A percentile compares a stretch with the other conserved stretches of the same genome.
These are phyloP conservation scores for Crithidia fasciculata DNA, from an alignment of 208 protist genomes.

Conservation along the genomic window DNA sequence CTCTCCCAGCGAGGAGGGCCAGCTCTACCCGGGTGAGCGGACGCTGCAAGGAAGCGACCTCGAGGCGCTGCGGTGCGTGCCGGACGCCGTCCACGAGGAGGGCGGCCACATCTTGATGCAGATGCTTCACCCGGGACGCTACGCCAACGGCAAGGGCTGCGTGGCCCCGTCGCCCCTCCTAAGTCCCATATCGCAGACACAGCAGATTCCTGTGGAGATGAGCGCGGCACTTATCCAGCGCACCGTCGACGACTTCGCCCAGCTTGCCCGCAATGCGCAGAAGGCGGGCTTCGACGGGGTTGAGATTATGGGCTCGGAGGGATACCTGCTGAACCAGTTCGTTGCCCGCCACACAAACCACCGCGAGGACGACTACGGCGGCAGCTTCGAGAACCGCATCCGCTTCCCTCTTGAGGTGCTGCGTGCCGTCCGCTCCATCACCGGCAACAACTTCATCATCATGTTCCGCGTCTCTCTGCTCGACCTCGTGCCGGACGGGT, in stretches of 20 bases:
- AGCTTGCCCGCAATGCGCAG: constrained; percentile 86
- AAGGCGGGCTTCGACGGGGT: constrained; percentile 95
- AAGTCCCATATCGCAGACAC: constrained; percentile 64
- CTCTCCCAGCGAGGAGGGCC: constrained; percentile 74
- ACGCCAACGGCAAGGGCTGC: constrained; percentile 52
- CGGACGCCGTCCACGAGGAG: constrained; percentile 85
- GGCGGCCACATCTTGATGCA: constrained; percentile 92
- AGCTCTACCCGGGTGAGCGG: constrained; percentile 72
- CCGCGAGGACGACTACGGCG: constrained; percentile 84
- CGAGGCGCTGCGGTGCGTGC: constrained; percentile 74
- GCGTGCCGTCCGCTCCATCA: constrained; percentile 50
- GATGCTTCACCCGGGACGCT: constrained; percentile 91
- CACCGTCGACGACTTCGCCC: constrained; percentile 84
- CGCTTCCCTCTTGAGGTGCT: constrained; percentile 90
- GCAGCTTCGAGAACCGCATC: constrained; percentile 82
- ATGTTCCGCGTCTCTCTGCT: constrained; percentile 93
- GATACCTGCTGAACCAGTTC: constrained; percentile 95
- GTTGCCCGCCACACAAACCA: constrained; percentile 87
- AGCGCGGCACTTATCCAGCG: constrained; percentile 63
- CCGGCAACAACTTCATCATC: constrained; percentile 84
- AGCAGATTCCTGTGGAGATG: constrained; percentile 67
- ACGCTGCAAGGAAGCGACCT: constrained; percentile 68
- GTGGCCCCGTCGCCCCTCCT: constrained; percentile 62
- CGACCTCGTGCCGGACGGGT: constrained; percentile 90
- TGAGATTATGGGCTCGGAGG: constrained; percentile 94